Evolutionary conservation across 306 rosid species (phyloP).

Genomic region (Prunus campanulata): DNA sequence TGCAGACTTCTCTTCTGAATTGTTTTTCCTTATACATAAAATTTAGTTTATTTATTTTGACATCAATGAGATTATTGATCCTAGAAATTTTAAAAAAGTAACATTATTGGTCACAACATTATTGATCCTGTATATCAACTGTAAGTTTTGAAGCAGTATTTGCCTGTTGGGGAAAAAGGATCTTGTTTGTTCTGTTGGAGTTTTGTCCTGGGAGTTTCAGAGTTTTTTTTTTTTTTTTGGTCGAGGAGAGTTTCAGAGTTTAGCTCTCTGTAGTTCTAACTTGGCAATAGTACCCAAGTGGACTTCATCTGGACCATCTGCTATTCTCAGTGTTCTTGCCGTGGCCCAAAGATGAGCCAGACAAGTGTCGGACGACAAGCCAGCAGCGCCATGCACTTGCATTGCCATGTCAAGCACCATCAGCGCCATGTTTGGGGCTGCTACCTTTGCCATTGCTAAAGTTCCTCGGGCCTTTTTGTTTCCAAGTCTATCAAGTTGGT

Average conservation of each 20-base stretch:
- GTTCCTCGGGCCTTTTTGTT: slow-evolving; percentile 85
- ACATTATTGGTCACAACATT: background rate
- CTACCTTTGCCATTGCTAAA: slow-evolving; percentile 94
- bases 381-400: slow-evolving; percentile 94
- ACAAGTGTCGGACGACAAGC: slow-evolving; percentile 79
- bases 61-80: background rate
- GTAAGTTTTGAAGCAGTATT: background rate
- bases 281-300: slow-evolving; percentile 93
- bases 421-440: slow-evolving; percentile 91
- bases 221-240: no score
- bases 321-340: slow-evolving; percentile 84
- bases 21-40: background rate
- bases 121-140: background rate
- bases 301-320: slow-evolving; percentile 99
- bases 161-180: background rate
- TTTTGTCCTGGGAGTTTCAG: slow-evolving; percentile 24
- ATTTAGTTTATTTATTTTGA: background rate
- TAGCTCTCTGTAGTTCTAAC: slow-evolving; percentile 74
- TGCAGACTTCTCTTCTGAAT: background rate
- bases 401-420: slow-evolving; percentile 92
- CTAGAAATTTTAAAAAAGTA: background rate
- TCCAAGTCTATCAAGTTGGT: slow-evolving; percentile 86
- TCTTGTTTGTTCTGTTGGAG: background rate
- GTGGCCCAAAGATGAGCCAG: slow-evolving; percentile 95
- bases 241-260: slow-evolving; percentile 56